Evolutionary conservation across 108 stramenopile genomes (phyloP).

Genomic region (Cyclotella distinguenda): DNA sequence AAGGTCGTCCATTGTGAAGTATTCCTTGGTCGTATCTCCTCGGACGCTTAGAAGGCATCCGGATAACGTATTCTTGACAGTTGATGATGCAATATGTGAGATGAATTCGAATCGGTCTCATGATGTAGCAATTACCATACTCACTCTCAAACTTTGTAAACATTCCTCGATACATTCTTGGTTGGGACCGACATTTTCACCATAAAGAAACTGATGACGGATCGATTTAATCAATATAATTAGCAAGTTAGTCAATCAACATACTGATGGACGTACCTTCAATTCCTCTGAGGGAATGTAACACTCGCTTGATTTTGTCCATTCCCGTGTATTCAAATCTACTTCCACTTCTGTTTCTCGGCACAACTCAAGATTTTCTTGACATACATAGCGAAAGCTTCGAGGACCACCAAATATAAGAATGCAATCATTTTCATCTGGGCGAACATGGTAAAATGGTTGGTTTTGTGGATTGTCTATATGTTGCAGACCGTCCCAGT

Average conservation of each 20-base stretch:
- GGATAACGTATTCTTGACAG: conserved; percentile 33
- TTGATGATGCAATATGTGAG: conserved; percentile 8
- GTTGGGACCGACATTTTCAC: conserved; percentile 51
- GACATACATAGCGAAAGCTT: conserved; percentile 69
- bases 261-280: conserved; percentile 20
- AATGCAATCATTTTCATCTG: conserved; percentile 69
- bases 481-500: conserved; percentile 77
- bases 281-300: conserved; percentile 52
- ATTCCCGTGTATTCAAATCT: conserved; percentile 49
- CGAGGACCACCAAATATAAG: conserved; percentile 68
- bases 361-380: conserved; percentile 73
- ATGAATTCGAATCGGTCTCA: not conserved
- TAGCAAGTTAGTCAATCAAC: not conserved
- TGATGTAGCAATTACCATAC: not conserved
- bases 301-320: conserved; percentile 36
- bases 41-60: conserved; percentile 20
- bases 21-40: conserved; percentile 19
- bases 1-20: conserved; percentile 57
- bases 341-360: conserved; percentile 55
- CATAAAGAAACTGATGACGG: conserved; percentile 52
- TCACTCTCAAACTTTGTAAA: not conserved
- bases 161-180: not conserved
- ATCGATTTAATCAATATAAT: not conserved
- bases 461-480: conserved; percentile 64
- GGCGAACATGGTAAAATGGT: conserved; percentile 79